Evolutionary conservation across 1,139 yeast genomes (phyloP).

Genomic region (Trichomonascaceae sp.): DNA sequence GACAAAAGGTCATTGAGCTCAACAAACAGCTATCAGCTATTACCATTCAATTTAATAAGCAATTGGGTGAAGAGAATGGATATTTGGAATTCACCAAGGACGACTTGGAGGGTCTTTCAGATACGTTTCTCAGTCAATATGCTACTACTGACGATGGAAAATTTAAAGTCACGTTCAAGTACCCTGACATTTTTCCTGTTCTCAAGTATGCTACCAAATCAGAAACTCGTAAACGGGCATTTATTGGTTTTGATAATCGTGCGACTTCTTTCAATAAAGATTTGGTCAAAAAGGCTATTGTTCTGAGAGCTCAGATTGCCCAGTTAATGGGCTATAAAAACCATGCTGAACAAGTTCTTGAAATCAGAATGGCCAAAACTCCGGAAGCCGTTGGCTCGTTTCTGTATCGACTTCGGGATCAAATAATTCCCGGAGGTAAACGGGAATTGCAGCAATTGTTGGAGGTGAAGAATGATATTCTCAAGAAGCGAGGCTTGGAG

Average conservation of each 20-base stretch:
- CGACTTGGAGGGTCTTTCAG: conserved; percentile 71
- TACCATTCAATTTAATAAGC: conserved; percentile 53
- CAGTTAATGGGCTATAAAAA: conserved; percentile 56
- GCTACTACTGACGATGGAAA: conserved; percentile 44
- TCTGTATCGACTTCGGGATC: conserved; percentile 52
- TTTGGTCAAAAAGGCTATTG: conserved; percentile 53
- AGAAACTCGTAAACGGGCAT: conserved; percentile 61
- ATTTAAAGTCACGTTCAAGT: conserved; percentile 68
- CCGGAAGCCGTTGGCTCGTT: conserved; percentile 55
- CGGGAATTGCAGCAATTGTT: conserved; percentile 48
- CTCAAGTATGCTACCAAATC: conserved; percentile 59
- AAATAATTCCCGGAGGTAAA: conserved; percentile 53
- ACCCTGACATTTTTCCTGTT: conserved; percentile 75
- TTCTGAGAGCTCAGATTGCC: conserved; percentile 57
- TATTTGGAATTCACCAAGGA: conserved; percentile 52
- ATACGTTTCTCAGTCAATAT: conserved; percentile 52
- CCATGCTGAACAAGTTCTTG: conserved; percentile 64
- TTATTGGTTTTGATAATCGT: conserved; percentile 60
- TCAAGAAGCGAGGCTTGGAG: conserved; percentile 38
- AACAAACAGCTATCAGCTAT: conserved; percentile 55
- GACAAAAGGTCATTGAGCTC: conserved; percentile 52
- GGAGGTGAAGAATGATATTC: conserved; percentile 50
- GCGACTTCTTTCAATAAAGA: conserved; percentile 54
- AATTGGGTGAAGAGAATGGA: conserved; percentile 67
- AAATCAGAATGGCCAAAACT: conserved; percentile 73